phyloP scores from a whole-genome alignment of 2,329 filamentous ascomycete genomes.

The Pseudogymnoascus sp. region DNA sequence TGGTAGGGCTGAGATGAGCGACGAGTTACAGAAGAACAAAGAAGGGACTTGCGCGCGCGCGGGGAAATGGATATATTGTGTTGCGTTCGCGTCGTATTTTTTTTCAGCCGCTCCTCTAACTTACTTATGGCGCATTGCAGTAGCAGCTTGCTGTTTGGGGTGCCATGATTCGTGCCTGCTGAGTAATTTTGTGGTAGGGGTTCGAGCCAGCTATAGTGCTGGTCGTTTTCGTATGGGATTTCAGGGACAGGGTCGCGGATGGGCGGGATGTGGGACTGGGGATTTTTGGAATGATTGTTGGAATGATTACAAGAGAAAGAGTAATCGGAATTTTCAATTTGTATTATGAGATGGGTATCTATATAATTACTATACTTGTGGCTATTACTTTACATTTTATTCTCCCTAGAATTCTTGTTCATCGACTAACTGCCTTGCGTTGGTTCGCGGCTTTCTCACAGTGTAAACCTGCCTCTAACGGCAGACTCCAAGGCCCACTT shows the following conservation, averaged over 20 bases:
- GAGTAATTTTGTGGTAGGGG: neutral
- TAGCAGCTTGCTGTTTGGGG: neutral
- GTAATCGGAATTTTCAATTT: neutral
- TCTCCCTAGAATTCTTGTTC: neutral
- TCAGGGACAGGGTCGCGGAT: neutral
- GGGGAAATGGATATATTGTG: neutral
- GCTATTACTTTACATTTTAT: neutral
- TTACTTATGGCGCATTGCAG: neutral
- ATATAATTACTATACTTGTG: neutral
- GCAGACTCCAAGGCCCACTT: neutral
- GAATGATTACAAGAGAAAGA: neutral
- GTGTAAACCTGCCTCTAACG: neutral
- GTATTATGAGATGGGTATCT: neutral
- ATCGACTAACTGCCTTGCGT: neutral
- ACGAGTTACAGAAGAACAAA: neutral
- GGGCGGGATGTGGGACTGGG: neutral
- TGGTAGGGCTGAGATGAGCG: neutral
- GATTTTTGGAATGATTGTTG: neutral
- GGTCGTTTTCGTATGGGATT: neutral
- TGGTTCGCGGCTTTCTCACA: neutral
- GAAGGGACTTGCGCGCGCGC: neutral
- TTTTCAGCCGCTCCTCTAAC: neutral
- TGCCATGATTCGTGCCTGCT: neutral
- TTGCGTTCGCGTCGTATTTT: neutral
- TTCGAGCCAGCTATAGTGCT: neutral